Base-by-base conservation (phyloP, 306 rosid genomes). In the Benincasa hispida region DNA sequence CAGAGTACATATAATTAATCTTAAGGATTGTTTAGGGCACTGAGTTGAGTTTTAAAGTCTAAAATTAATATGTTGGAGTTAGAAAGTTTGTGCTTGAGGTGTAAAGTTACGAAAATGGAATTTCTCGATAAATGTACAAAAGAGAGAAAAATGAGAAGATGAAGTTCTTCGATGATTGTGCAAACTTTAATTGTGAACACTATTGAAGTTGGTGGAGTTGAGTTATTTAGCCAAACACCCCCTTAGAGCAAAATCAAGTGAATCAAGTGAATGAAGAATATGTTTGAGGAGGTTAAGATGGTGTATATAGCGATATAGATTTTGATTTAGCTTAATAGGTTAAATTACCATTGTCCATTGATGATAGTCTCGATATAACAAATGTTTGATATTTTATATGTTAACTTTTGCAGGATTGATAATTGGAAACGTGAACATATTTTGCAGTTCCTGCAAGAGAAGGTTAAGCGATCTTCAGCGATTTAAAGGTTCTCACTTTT, bases 391-490 rank as follows among this genome's bases (percentile, higher is more conserved):
- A 2, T 14, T 47, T 42, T 69, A 19, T 21, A 13, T 3, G 5
- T 3, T 10, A 15, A 15, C 0, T 45, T 24, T 77, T 75, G 76
- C 92, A 93, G 97, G 80, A 82, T 94, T 35, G 99, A 94, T 82
- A 94, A 94, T 78, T 94, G 99, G 99, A 94, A 94, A 82, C 95
- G 92, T 6, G 93, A 94, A 82, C 97, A 94, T 80, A 79, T 94
- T 65, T 84, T 91, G 81, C 97, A 89, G 87, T 94, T 90, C 84
- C 82, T 94, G 80, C 80, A 84, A 48, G 96, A 92, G 87, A 94
- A 90, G 84, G 84, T 94, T 66, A 90, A 89, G 79, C 82, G 83
- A 58, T 25, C 61, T 79, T 87, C 87, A 10, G 88, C 85, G 72
- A 67, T 45, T 35, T 88, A 87, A n/a, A 91, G 86, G 76, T 47